Evolutionary conservation across 2,329 filamentous ascomycete species (phyloP), one percentile per base, ranked within the genome.

Genomic region (Diaporthe eres): DNA sequence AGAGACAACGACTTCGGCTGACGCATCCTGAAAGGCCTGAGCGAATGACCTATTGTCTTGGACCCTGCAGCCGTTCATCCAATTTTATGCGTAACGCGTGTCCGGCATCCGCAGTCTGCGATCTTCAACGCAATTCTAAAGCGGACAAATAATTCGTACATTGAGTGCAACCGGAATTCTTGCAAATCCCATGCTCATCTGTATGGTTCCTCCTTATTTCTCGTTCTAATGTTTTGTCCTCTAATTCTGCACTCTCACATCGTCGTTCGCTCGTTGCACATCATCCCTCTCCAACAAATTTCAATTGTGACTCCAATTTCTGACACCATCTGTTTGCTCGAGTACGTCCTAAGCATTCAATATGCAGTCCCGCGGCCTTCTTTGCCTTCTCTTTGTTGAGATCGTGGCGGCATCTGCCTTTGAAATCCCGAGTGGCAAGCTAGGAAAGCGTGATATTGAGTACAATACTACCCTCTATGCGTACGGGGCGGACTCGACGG

Each of bases 71-170:
- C 2, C 9, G 58, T 42, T 61, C 34, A 61, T 61, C 58, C 58
- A 61, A 61, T 61, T 61, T 61, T 25, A 61, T 61, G 58, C 58
- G 37, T 42, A 61, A 61, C 58, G 58, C 58, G 58, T 61, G 58
- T 42, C 3, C 58, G 31, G 17, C 55, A 37, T 37, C 55, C 37
- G 22, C 58, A 25, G 8, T 44, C 58, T 25, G 58, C 58, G 25
- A 42, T 61, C 19, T 61, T 13, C 58, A 61, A 42, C 34, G 3
- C 19, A 25, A 61, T 60, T 22, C 57, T 3, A 39, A 57, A 12
- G 34, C 57, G 28, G 22, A 44, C 25, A 61, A 39, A 9, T 2
- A 2, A n/a, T 9, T 37, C 5, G 12, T 28, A 13, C 13, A 42
- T 61, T n/a, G 58, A 13, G 58, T 42, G 19, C 58, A 61, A 2